Evolutionary conservation across 306 rosid species (phyloP), one percentile per base, ranked within the genome.

Genomic region (Glycine tomentella): DNA sequence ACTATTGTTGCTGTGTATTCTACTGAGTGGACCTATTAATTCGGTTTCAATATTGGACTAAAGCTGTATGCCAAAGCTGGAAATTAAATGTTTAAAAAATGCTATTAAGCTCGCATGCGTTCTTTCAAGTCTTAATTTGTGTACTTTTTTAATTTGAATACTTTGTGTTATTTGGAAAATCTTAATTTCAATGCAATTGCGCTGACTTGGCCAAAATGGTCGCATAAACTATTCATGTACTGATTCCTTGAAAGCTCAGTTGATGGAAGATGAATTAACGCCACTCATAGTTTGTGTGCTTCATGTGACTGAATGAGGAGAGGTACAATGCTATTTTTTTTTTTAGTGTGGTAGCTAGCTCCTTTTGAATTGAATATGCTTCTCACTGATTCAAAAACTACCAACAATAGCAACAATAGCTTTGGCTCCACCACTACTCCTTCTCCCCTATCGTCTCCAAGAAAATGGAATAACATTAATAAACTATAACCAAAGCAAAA

Each of bases 1-100:
- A 91, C 86, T 69, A 6, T 9, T 36, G 4, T 67, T 59, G 76
- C 62, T 55, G 74, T 74, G 70, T 80, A 62, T 81, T 59, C n/a
- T 36, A 36, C 72, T 69, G 4, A 80, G 50, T 82, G 87, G 82
- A 77, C 85, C 84, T 81, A 81, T 82, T 70, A 16, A 66, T 77
- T 67, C 5, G 56, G 64, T 67, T 82, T 84, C 78, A 66, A 25
- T 25, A 25, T 25, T 84, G 87, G 82, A 61, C 11, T 85, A 87
- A 89, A 74, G 86, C 82, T 84, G 89, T 85, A 81, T 25, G 75
- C 80, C 82, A 78, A 78, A 84, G 78, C 64, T 71, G 57, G 50
- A 78, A 53, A 64, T 42, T 38, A 38, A 4, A 73, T 40, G 6
- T 6, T 38, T 38, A 38, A 74, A 83, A 83, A 81, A 64, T 73